A percentile compares a stretch with the other conserved stretches of the same genome.
Evolutionary conservation across 805 yeast species (phyloP).

Genomic region (Wickerhamomyces tratensis): DNA sequence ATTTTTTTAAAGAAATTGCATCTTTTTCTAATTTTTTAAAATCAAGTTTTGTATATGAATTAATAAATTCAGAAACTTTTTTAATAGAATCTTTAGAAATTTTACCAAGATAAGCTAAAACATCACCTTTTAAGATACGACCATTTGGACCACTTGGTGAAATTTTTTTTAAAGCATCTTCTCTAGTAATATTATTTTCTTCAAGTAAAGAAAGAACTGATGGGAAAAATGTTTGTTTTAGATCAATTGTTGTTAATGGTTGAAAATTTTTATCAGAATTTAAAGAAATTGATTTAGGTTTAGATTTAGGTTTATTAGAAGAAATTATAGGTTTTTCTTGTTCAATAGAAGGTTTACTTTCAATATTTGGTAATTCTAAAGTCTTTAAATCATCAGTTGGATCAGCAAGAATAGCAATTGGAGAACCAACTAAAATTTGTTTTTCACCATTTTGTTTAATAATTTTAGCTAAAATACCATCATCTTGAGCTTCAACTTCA

Average conservation of each 20-base stretch:
- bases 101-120: slow-evolving; percentile 70
- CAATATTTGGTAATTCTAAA: slow-evolving; percentile 47
- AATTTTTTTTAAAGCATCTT: slow-evolving; percentile 64
- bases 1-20: slow-evolving; percentile 19
- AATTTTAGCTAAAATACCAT: slow-evolving; percentile 81
- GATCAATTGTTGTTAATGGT: slow-evolving; percentile 36
- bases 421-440: slow-evolving; percentile 75
- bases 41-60: slow-evolving; percentile 54
- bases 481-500: slow-evolving; percentile 85
- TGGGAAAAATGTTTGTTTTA: slow-evolving; percentile 62
- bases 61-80: slow-evolving; percentile 45
- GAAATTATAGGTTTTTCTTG: slow-evolving; percentile 7
- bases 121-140: slow-evolving; percentile 83
- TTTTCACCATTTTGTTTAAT: slow-evolving; percentile 59
- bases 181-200: slow-evolving; percentile 49
- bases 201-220: slow-evolving; percentile 64
- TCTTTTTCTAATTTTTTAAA: slow-evolving; percentile 49
- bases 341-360: slow-evolving; percentile 9
- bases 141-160: slow-evolving; percentile 87
- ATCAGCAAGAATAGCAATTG: slow-evolving; percentile 87
- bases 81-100: slow-evolving; percentile 48
- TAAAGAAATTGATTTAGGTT: slow-evolving; percentile 9
- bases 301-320: slow-evolving; percentile 11
- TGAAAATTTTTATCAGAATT: no score
- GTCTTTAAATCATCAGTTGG: slow-evolving; percentile 70